Percentiles rank a stretch among this genome's conserved stretches.
Conservation (phyloP, 192 early-diverging fungal species). For the Dimargaris xerosporica region DNA sequence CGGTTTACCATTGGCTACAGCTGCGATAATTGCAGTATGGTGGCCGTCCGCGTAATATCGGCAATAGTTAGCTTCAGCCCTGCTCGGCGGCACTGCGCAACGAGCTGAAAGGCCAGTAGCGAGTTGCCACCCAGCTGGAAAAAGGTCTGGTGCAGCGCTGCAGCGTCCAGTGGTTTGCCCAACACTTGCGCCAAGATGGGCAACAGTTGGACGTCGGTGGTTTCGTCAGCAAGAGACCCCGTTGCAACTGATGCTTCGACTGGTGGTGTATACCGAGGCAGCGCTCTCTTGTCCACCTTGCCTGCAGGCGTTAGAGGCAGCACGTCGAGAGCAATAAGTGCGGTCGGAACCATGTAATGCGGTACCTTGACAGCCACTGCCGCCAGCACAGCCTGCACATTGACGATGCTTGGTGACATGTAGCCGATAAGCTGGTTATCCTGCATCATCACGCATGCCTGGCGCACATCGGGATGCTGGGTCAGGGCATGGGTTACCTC, state of each 20-base stretch:
- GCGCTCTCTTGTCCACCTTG: neutral
- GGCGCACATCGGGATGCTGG: slow-evolving; percentile 13
- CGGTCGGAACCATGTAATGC: neutral
- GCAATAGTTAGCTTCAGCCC: neutral
- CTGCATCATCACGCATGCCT: slow-evolving; percentile 15
- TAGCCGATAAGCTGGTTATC: neutral
- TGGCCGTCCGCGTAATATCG: neutral
- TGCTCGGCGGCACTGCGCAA: neutral
- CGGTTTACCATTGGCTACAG: too few species aligned
- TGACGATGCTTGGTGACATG: too few species aligned
- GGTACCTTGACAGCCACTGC: neutral
- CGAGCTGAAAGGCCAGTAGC: neutral
- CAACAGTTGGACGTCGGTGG: neutral
- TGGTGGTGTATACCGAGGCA: neutral
- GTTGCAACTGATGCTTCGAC: too few species aligned
- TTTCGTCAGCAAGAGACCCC: too few species aligned
- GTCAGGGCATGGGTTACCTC: slow-evolving; percentile 17
- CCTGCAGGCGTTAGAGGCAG: neutral
- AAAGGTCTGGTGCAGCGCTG: neutral
- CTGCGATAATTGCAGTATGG: neutral
- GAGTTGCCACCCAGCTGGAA: slow-evolving; percentile 3
- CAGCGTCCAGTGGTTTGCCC: neutral
- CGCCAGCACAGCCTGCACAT: neutral
- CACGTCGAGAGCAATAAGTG: neutral
- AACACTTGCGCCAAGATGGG: neutral